Conservation (phyloP, 176 grass and related monocot genomes). For the Microstegium vimineum region DNA sequence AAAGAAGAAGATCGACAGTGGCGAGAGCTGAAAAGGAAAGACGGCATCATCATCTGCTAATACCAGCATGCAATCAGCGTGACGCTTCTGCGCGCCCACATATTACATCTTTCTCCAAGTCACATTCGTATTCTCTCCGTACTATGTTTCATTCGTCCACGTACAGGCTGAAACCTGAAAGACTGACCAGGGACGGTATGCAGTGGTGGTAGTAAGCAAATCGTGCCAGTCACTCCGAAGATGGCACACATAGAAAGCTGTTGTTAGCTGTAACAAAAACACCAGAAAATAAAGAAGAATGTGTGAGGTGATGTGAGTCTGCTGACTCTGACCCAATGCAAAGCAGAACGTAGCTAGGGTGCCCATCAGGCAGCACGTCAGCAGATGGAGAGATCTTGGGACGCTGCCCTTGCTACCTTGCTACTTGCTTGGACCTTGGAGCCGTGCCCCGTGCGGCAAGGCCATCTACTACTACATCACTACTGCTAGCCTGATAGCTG, state of each 20-base stretch:
- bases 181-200: not conserved
- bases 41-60: not conserved
- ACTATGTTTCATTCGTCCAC: not conserved
- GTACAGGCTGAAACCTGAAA: not conserved
- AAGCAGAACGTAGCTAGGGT: not conserved
- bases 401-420: not conserved
- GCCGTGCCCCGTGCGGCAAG: not conserved
- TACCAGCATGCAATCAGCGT: not conserved
- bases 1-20: not conserved
- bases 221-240: not conserved
- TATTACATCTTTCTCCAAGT: not conserved
- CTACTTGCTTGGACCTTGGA: not conserved
- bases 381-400: conserved; percentile 16
- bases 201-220: not conserved
- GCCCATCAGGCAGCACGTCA: conserved; percentile 8
- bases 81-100: not conserved
- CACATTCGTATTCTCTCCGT: not conserved
- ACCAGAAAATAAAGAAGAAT: too few species aligned
- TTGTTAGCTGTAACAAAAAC: not conserved
- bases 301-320: not conserved
- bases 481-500: not conserved
- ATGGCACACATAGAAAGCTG: not conserved
- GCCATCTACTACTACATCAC: not conserved
- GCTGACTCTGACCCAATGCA: not conserved
- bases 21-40: not conserved